Base-by-base conservation (phyloP, 169 alveolate genomes). In the Ichthyophthirius multifiliis region DNA sequence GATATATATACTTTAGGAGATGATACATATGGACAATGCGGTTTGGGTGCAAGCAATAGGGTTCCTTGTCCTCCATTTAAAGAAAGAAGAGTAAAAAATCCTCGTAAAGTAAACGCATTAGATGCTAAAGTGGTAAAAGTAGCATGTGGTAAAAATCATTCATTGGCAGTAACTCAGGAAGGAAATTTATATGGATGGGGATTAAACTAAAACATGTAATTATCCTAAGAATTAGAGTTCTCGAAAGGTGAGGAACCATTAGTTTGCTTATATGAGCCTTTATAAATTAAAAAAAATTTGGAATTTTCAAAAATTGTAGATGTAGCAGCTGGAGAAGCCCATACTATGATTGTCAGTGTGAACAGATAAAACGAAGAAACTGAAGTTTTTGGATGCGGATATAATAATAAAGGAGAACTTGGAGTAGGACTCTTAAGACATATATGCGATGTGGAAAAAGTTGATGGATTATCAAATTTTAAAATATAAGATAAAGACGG, bases 21-120 rank as follows among this genome's bases (percentile, higher is more conserved):
- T 78, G 95, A 91, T 84, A 91, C 95, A 5, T 86, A 79, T 55
- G 95, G 95, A 5, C 43, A 91, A 73, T 91, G 95, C 65, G 95
- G 95, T 23, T 67, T 71, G 64, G 86, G 86, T 5, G 31, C 44
- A 0, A 81, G 55, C n/a, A 82, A 79, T 6, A 83, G 95, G 64
- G 39, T 73, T 3, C 31, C 84, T 13, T 83, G 87, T 15, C 86
- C 91, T n/a, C 95, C 93, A 13, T 88, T 85, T 74, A 73, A 82
- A 55, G 90, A 86, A 15, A 35, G 48, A 15, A 75, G 93, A 71
- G 43, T 79, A 27, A 88, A 87, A 9, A 86, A 86, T 31, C 95
- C 95, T 31, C 65, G 44, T 5, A 67, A 79, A 37, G 86, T 91
- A 20, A 55, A 71, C 7, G 71, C 81, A 15, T 34, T 88, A 23